Conservation (phyloP, 805 yeast species). For the Lachancea thermotolerans region DNA sequence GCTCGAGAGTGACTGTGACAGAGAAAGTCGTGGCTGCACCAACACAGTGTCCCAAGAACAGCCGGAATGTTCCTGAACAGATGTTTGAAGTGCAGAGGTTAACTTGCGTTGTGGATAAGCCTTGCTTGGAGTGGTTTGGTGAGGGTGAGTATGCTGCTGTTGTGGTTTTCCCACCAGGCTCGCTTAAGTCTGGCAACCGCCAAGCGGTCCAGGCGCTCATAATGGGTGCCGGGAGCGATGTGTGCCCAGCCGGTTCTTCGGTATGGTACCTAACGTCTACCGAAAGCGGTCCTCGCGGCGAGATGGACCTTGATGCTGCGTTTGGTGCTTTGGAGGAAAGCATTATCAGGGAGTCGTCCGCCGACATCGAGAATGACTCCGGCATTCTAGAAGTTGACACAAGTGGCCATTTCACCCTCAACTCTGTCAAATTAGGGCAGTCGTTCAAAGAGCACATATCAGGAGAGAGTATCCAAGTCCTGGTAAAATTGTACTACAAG, state of each 20-base stretch:
- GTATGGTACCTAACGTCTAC: constrained; percentile 85
- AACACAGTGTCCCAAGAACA: constrained; percentile 46
- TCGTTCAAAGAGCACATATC: constrained; percentile 82
- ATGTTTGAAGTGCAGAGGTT: constrained; percentile 61
- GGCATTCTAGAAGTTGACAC: constrained; percentile 48
- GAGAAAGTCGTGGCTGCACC: constrained; percentile 79
- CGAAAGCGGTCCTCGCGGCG: constrained; percentile 63
- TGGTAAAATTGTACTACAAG: constrained; percentile 55
- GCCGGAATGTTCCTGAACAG: constrained; percentile 38
- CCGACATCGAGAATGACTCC: constrained; percentile 49
- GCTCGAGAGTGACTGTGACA: constrained; percentile 62
- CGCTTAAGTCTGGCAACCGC: constrained; percentile 58
- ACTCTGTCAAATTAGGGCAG: constrained; percentile 81
- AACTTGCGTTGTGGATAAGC: constrained; percentile 75
- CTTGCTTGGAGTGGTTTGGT: constrained; percentile 87
- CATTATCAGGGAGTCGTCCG: constrained; percentile 68
- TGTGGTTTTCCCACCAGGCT: constrained; percentile 86
- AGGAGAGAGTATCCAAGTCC: constrained; percentile 55
- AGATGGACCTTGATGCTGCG: constrained; percentile 74
- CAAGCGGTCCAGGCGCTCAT: constrained; percentile 81
- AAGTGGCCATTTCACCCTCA: constrained; percentile 62
- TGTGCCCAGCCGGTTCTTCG: constrained; percentile 79
- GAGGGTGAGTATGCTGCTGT: constrained; percentile 79
- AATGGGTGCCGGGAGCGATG: constrained; percentile 81
- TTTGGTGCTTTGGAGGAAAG: constrained; percentile 71